Evolutionary conservation across 306 rosid genomes (phyloP).

Genomic region (Begonia loranthoides): DNA sequence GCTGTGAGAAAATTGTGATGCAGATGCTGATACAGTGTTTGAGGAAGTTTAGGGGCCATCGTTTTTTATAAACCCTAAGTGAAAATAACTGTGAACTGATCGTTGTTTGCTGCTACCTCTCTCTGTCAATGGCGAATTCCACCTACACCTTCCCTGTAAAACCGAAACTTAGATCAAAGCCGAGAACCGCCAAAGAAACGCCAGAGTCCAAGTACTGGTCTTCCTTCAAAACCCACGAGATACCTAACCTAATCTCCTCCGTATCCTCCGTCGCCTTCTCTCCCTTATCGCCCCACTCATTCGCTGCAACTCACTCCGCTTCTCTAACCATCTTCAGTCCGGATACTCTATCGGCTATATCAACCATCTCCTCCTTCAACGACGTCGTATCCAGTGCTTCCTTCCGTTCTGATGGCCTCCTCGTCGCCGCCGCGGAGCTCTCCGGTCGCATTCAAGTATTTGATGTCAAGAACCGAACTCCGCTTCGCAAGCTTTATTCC

Average conservation of each 20-base stretch:
- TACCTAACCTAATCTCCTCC: constrained; percentile 42
- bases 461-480: constrained; percentile 39
- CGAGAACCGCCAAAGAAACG: constrained; percentile 43
- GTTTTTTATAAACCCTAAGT: too few relatives aligned
- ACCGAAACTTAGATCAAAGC: constrained; percentile 58
- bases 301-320: constrained; percentile 60
- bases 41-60: too few relatives aligned
- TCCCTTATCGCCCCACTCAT: constrained; percentile 35
- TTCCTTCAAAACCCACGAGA: constrained; percentile 56
- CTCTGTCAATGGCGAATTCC: too few relatives aligned
- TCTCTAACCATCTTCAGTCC: constrained; percentile 43
- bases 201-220: constrained; percentile 78
- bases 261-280: constrained; percentile 55
- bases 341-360: constrained; percentile 27
- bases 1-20: too few relatives aligned
- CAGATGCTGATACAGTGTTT: too few relatives aligned
- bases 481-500: constrained; percentile 59
- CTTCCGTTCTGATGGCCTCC: constrained; percentile 63
- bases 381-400: constrained; percentile 64
- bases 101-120: too few relatives aligned
- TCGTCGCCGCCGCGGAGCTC: constrained; percentile 69
- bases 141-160: constrained; percentile 31
- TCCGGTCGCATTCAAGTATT: constrained; percentile 70
- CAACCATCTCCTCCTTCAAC: constrained; percentile 42
- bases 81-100: too few relatives aligned